Base-by-base conservation (phyloP, 257 asterid species). In the Plantago major region DNA sequence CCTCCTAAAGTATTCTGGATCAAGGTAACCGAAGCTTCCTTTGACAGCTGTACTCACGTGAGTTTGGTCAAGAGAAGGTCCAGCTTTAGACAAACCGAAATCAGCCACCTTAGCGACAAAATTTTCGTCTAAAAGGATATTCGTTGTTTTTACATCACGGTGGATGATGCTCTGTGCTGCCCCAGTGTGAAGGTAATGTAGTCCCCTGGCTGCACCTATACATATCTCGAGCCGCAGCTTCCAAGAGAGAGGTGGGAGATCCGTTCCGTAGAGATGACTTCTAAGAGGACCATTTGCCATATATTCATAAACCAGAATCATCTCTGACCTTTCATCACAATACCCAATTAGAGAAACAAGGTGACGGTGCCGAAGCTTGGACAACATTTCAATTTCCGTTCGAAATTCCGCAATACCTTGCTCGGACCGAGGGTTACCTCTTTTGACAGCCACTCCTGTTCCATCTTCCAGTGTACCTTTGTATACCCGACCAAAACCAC, bases 21-120 rank as follows among this genome's bases (percentile, higher is more conserved):
- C 95, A 4, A 86, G 85, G 73, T 86, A 86, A 13, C 95, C 95
- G 22, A 86, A 86, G 72, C 95, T 86, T 18, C 95, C 95, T 60
- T 86, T 86, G 53, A 86, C 95, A 40, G 95, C 95, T 0, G 95
- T 86, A 52, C 95, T 86, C 60, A 86, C 95, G 8, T 86, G 95
- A 13, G 95, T 86, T 76, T 86, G 92, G 55, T 84, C 95, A 8
- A 84, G 55, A 28, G 89, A 80, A 0, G 95, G 95, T 1, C 95
- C 95, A 0, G 89, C 53, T 69, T 84, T 86, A n/a, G 95, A 86
- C 38, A 86, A 81, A 22, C 95, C 95, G 43, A 86, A 86, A 67
- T 86, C 95, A 6, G 95, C 95, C 9, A 86, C 92, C 69, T 86
- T 86, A 3, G 95, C 95, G 5, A 84, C 81, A 14, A 81, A 79